Conservation (phyloP, 768 basidiomycete genomes). For the Russula dissimulans region DNA sequence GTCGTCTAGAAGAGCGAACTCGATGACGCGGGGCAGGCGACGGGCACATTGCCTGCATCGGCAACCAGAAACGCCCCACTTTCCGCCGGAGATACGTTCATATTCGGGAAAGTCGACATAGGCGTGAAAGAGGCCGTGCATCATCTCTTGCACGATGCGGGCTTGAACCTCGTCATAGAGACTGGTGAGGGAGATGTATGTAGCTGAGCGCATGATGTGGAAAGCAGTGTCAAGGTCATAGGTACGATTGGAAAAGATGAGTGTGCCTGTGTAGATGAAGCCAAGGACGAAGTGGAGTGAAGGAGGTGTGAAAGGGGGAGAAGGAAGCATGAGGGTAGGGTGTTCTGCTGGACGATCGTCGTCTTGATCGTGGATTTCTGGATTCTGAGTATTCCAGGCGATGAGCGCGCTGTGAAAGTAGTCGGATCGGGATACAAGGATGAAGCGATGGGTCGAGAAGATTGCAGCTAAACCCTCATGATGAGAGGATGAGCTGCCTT, state of each 20-base stretch:
- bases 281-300: constrained; percentile 91
- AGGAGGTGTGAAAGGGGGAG: constrained; percentile 91
- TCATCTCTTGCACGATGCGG: constrained; percentile 78
- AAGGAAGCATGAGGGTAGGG: constrained; percentile 63
- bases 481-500: constrained; percentile 51
- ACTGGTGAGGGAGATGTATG: constrained; percentile 65
- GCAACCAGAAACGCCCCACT: constrained; percentile 80
- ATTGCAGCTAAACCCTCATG: constrained; percentile 69
- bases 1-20: constrained; percentile 70
- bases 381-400: constrained; percentile 42
- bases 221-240: constrained; percentile 92
- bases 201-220: constrained; percentile 74
- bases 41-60: constrained; percentile 76
- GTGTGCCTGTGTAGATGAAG: constrained; percentile 91
- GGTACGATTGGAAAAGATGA: constrained; percentile 83
- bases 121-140: constrained; percentile 83
- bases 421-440: constrained; percentile 78
- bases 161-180: constrained; percentile 77
- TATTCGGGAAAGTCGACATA: constrained; percentile 74
- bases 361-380: constrained; percentile 25
- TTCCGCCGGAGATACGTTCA: constrained; percentile 60
- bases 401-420: constrained; percentile 83
- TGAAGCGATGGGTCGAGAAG: constrained; percentile 89
- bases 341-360: constrained; percentile 34
- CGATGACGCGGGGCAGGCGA: constrained; percentile 73